Evolutionary conservation across 257 asterid genomes (phyloP).

Genomic region (Ilex asprella): DNA sequence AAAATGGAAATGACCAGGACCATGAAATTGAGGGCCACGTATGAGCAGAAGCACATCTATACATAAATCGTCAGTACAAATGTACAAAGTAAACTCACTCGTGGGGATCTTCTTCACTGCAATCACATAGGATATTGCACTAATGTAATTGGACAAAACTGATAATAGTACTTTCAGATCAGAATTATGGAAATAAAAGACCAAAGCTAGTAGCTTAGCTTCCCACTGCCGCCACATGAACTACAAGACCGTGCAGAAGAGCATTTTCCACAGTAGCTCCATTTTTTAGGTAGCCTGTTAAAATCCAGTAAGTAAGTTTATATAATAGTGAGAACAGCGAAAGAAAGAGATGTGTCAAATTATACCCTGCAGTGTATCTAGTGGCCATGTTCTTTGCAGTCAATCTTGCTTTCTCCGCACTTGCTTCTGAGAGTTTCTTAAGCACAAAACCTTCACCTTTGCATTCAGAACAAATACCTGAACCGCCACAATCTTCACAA

Average conservation of each 20-base stretch:
- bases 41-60: no score
- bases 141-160: no score
- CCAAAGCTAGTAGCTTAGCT: constrained; percentile 29
- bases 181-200: no score
- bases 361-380: constrained; percentile 88
- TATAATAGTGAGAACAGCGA: background rate
- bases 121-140: no score
- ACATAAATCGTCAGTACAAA: no score
- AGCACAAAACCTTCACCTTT: constrained; percentile 83
- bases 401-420: constrained; percentile 67
- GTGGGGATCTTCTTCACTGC: no score
- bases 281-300: constrained; percentile 83
- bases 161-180: no score
- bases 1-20: no score
- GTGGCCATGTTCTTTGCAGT: constrained; percentile 70
- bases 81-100: no score
- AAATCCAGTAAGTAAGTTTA: constrained; percentile 5
- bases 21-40: no score
- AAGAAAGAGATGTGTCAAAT: constrained; percentile 1
- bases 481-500: constrained; percentile 75
- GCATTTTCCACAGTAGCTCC: constrained; percentile 97
- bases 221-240: constrained; percentile 77
- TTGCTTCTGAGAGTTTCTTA: constrained; percentile 59
- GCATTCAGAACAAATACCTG: constrained; percentile 84
- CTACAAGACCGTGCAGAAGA: constrained; percentile 71